Evolutionary conservation across 2,329 filamentous ascomycete species (phyloP), one percentile per base, ranked within the genome.

Genomic region (Fusarium sp.): DNA sequence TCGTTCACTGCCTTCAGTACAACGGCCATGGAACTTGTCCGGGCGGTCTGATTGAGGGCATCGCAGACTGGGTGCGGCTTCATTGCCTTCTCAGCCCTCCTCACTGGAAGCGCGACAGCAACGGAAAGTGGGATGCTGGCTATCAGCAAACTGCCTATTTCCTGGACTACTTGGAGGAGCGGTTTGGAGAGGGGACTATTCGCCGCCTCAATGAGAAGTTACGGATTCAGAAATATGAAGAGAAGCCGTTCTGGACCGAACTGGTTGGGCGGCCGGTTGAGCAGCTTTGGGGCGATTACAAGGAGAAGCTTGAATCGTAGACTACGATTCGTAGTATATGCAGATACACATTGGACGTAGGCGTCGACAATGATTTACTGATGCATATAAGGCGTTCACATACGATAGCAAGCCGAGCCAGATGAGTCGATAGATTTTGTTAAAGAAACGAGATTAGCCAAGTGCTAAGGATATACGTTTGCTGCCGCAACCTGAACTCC

Each of bases 101-200:
- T 55, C 95, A 98, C 83, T 98, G 95, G 95, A 91, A 90, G 79
- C 85, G 84, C 6, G 86, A 89, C 56, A 77, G 82, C 1, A 79
- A 74, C 13, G 88, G 88, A 24, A 86, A 88, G n/a, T 98, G 95
- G 95, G 94, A 97, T 81, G 89, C 87, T 42, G 95, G 95, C 0
- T 98, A 98, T 82, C 92, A 98, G 84, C 89, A 92, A 74, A 98
- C 95, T 12, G 96, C 91, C 2, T 98, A 94, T 81, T 98, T 98
- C 76, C 83, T 98, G 56, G 91, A 96, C 61, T 97, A 94, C 84
- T 83, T 98, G 51, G 95, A 98, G 83, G 81, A 84, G 39, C 86
- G 86, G 53, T 92, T 89, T 73, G 90, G 90, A 1, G 77, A 81
- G 14, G 90, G 89, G 13, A 89, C 88, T 0, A 86, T 93, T 33